Conservation (phyloP, 306 rosid genomes). For the Abrus precatorius region DNA sequence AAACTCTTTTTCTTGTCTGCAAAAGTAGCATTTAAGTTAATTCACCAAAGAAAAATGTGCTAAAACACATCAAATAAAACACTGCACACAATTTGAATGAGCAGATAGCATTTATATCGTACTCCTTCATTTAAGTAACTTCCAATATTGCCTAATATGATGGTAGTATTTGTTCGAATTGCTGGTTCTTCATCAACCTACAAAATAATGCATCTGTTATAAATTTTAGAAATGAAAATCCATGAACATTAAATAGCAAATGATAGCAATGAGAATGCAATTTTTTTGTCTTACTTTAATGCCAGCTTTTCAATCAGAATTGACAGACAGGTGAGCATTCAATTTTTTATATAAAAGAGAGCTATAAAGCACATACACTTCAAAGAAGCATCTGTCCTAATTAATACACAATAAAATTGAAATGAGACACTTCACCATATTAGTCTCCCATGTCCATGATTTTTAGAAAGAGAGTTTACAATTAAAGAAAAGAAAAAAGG, state of each 20-base stretch:
- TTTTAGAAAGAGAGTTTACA: not conserved
- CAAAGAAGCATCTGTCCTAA: not conserved
- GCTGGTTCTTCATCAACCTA: constrained; percentile 99
- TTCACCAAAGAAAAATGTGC: constrained; percentile 32
- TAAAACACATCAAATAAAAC: constrained; percentile 40
- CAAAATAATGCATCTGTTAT: constrained; percentile 45
- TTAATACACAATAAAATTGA: not conserved
- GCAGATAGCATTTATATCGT: constrained; percentile 49
- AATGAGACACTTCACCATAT: constrained; percentile 3
- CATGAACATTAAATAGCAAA: constrained; percentile 6
- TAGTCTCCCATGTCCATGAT: not conserved
- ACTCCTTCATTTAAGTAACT: constrained; percentile 95
- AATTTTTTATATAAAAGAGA: not conserved
- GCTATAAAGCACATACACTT: not conserved
- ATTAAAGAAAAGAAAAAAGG: not conserved
- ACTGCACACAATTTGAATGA: constrained; percentile 33
- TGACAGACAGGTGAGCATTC: constrained; percentile 22
- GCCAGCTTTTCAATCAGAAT: constrained; percentile 4
- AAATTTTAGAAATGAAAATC: constrained; percentile 31
- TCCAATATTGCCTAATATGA: constrained; percentile 94
- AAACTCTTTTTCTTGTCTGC: constrained; percentile 98
- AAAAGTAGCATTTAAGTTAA: constrained; percentile 50
- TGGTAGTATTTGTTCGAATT: constrained; percentile 96
- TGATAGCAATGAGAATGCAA: not conserved
- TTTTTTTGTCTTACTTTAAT: not conserved